Conservation (phyloP, 305 asterid genomes). For the Solanum aculeatissimum region DNA sequence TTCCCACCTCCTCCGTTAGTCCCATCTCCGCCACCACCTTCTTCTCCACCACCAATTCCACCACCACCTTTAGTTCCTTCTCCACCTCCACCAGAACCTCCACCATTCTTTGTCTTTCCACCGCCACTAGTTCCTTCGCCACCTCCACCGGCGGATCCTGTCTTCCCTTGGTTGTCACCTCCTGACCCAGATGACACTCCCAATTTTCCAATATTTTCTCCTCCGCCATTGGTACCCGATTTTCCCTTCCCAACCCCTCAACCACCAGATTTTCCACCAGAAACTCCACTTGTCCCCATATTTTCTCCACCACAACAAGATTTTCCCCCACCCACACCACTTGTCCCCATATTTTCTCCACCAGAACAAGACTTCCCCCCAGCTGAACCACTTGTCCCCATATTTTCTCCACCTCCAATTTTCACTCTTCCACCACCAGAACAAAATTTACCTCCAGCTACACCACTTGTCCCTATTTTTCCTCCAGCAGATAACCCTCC, state of each 20-base stretch:
- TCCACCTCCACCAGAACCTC: constrained; percentile 9
- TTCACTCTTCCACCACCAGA: constrained; percentile 29
- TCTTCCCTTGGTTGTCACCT: constrained; percentile 2
- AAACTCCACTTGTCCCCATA: background rate
- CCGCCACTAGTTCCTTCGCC: constrained; percentile 9
- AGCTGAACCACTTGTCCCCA: constrained; percentile 13
- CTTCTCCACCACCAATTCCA: background rate
- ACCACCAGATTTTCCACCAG: constrained; percentile 5
- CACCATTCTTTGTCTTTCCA: background rate
- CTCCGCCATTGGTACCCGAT: constrained; percentile 21
- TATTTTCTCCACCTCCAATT: constrained; percentile 37
- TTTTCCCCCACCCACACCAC: constrained; percentile 8
- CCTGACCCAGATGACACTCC: background rate
- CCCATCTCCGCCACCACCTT: constrained; percentile 4
- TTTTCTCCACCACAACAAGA: constrained; percentile 6
- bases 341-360: constrained; percentile 24
- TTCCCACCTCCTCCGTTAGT: constrained; percentile 3
- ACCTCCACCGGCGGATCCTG: constrained; percentile 2
- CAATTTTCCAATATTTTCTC: background rate
- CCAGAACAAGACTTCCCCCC: constrained; percentile 15
- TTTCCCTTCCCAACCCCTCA: constrained; percentile 33
- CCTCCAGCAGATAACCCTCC: constrained; percentile 27
- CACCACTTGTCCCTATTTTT: constrained; percentile 18
- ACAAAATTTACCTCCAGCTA: constrained; percentile 6
- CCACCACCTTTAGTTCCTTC: constrained; percentile 11